Evolutionary conservation across 202 grass and related monocot genomes (phyloP), one percentile per base, ranked within the genome.

Genomic region (Setaria viridis): DNA sequence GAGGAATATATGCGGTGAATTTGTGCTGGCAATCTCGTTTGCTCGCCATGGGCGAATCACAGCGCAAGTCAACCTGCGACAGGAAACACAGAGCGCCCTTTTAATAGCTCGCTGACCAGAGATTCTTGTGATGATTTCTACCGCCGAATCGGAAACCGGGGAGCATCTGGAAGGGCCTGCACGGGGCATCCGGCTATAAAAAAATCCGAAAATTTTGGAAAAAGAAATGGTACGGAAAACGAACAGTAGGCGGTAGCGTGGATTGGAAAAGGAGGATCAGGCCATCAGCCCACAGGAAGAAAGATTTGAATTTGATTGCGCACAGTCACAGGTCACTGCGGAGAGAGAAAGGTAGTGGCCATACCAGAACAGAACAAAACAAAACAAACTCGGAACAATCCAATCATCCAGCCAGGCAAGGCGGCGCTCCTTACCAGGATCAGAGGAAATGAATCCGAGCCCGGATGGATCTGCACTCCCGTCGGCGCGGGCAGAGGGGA

Each of bases 1-100:
- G 80, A 37, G 67, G 19, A 74, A 84, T 56, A 74, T 79, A 50
- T 67, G 74, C 74, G 50, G 67, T 57, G 81, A 84, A 84, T 74
- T 75, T 88, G 59, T 88, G 42, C 80, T 9, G 58, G 57, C 32
- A 66, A 81, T 79, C 80, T 64, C 58, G 25, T 47, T 66, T 74
- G 49, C 47, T 20, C 70, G 74, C 19, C 71, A 83, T 62, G 80
- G 53, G 73, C 46, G 37, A 79, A 84, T 56, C 81, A 88, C 21
- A 13, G 57, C 57, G 60, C 19, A 41, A 58, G 76, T 80, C 81
- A 88, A 80, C 87, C 35, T 80, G 75, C 20, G 80, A 66, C 48
- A 79, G 47, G 42, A 59, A 68, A 64, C 59, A n/a, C 5, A 6
- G 48, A 33, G 19, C 16, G 65, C 66, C 66, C 37, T 79, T 78